These are phyloP conservation scores for Pseudogymnoascus sp. DNA, from an alignment of 2,329 filamentous ascomycete genomes.

Conservation along the genomic window DNA sequence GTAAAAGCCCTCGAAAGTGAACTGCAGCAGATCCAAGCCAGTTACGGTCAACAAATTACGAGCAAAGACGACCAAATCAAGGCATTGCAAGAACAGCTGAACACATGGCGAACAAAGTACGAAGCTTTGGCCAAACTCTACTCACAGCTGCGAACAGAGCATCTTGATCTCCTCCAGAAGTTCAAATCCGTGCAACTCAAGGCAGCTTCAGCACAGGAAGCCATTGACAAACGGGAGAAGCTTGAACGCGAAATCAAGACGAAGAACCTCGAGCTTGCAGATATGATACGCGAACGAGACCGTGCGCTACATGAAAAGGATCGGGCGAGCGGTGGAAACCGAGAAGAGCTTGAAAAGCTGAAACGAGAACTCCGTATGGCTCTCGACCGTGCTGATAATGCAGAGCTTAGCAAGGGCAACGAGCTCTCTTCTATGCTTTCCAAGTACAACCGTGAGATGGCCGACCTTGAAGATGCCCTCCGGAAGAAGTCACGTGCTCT, in stretches of 20 bases:
- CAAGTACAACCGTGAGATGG: slow-evolving; percentile 96
- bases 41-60: slow-evolving; percentile 73
- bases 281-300: slow-evolving; percentile 97
- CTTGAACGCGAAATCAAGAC: slow-evolving; percentile 97
- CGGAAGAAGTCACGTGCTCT: slow-evolving; percentile 80
- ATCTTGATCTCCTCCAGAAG: slow-evolving; percentile 88
- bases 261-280: slow-evolving; percentile 96
- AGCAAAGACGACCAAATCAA: slow-evolving; percentile 94
- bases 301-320: slow-evolving; percentile 91
- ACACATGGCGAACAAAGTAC: slow-evolving; percentile 96
- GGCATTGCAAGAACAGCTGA: slow-evolving; percentile 90
- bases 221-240: slow-evolving; percentile 90
- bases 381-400: slow-evolving; percentile 82
- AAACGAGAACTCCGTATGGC: slow-evolving; percentile 91
- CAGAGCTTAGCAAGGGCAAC: slow-evolving; percentile 87
- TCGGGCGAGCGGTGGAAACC: slow-evolving; percentile 74
- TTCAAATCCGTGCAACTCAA: slow-evolving; percentile 96
- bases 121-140: slow-evolving; percentile 95
- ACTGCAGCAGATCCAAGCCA: slow-evolving; percentile 72
- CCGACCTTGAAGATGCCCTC: slow-evolving; percentile 88
- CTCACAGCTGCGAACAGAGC: slow-evolving; percentile 89
- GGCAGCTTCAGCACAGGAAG: slow-evolving; percentile 93
- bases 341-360: slow-evolving; percentile 90
- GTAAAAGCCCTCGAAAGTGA: slow-evolving; percentile 91
- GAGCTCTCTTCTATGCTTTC: slow-evolving; percentile 91